Evolutionary conservation across 495 filamentous ascomycete genomes (phyloP).

Genomic region (Lasiosphaeris hirsuta): DNA sequence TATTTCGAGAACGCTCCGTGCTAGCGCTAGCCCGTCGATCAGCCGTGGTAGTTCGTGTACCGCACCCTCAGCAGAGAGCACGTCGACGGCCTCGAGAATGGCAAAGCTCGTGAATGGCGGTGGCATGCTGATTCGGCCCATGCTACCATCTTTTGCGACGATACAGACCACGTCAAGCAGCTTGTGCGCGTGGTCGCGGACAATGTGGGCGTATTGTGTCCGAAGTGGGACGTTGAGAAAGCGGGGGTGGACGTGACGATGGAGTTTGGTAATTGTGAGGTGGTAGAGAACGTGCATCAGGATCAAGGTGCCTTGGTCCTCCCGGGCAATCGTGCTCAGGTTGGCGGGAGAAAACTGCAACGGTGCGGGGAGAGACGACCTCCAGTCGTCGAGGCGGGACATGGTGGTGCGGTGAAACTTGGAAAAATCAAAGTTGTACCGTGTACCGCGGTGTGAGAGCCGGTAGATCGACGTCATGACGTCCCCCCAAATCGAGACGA

Average conservation of each 20-base stretch:
- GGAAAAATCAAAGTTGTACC: constrained; percentile 37
- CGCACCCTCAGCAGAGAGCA: constrained; percentile 25
- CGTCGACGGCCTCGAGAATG: constrained; percentile 27
- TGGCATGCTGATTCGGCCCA: constrained; percentile 11
- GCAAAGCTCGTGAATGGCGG: constrained; percentile 23
- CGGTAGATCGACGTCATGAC: constrained; percentile 58
- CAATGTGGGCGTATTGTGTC: constrained; percentile 9
- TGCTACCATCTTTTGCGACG: constrained; percentile 17
- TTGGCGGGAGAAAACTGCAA: constrained; percentile 48
- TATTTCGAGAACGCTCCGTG: constrained; percentile 22
- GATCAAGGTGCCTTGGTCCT: constrained; percentile 46
- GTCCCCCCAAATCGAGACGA: constrained; percentile 63
- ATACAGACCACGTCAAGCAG: constrained; percentile 21
- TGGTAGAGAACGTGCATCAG: constrained; percentile 62
- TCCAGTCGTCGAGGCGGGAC: constrained; percentile 51
- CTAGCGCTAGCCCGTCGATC: constrained; percentile 19
- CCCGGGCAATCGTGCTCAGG: constrained; percentile 35
- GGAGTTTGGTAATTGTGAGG: constrained; percentile 57
- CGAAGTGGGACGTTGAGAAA: constrained; percentile 7
- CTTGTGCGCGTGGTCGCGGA: constrained; percentile 22
- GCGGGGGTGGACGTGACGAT: constrained; percentile 47
- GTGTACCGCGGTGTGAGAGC: constrained; percentile 45
- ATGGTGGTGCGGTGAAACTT: constrained; percentile 50
- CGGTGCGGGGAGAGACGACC: constrained; percentile 42
- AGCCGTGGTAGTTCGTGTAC: constrained; percentile 19